Conservation (phyloP, 1,284 basidiomycete species). For the Limonomyces culmigenus region DNA sequence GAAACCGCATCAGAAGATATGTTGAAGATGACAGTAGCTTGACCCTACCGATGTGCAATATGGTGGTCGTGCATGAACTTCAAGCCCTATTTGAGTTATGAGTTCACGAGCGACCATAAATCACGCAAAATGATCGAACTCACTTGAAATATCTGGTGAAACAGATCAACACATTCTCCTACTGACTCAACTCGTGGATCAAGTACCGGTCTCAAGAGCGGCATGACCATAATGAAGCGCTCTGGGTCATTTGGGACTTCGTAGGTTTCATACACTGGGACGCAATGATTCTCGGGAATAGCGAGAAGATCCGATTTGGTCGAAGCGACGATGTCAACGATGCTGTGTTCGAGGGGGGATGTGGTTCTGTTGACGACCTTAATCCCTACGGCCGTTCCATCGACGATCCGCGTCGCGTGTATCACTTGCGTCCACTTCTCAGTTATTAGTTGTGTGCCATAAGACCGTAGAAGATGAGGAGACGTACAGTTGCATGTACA, state of each 20-base stretch:
- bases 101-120: not conserved
- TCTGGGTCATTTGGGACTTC: not conserved
- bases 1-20: no score
- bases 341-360: not conserved
- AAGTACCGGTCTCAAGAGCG: not conserved
- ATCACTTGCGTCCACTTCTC: not conserved
- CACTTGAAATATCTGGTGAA: slow-evolving; percentile 2
- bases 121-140: not conserved
- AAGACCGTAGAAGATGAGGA: not conserved
- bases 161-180: not conserved
- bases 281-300: slow-evolving; percentile 1
- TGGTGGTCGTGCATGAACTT: slow-evolving; percentile 11
- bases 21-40: no score
- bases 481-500: not conserved
- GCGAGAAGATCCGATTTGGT: not conserved
- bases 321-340: not conserved
- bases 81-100: slow-evolving; percentile 7
- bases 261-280: slow-evolving; percentile 1
- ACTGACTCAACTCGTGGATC: slow-evolving; percentile 1
- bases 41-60: slow-evolving; percentile 13
- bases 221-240: not conserved
- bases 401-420: slow-evolving; percentile 1
- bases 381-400: slow-evolving; percentile 1
- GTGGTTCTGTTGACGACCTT: not conserved
- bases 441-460: not conserved